Conservation (phyloP, 805 yeast genomes). For the Wickerhamiella sergipiensis region DNA sequence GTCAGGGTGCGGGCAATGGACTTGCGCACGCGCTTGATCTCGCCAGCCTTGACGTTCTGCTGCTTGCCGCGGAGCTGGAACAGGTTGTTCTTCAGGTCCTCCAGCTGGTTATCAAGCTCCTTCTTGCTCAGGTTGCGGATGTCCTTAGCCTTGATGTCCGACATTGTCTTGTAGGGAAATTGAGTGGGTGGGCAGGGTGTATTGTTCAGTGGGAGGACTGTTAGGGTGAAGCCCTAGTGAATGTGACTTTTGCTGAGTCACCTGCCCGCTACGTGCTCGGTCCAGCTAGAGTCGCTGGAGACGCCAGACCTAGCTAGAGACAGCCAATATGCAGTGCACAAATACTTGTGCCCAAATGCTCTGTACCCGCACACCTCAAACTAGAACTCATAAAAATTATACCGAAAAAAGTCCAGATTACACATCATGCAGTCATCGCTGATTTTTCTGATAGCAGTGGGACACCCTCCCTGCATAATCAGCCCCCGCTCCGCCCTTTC, state of each 20-base stretch:
- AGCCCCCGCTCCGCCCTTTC: not conserved
- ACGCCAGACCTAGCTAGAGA: too few relatives aligned
- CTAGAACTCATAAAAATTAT: too few relatives aligned
- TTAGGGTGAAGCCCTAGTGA: slow-evolving; percentile 3
- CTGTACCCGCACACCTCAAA: too few relatives aligned
- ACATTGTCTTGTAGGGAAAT: slow-evolving; percentile 8
- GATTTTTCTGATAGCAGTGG: not conserved
- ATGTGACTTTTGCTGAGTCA: not conserved
- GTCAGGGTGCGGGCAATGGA: slow-evolving; percentile 97
- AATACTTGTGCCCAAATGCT: too few relatives aligned
- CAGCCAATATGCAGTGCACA: too few relatives aligned
- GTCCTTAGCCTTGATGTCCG: slow-evolving; percentile 72
- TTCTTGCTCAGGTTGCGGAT: slow-evolving; percentile 95
- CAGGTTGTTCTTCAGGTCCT: slow-evolving; percentile 92
- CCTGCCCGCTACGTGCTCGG: too few relatives aligned
- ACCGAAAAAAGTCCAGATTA: too few relatives aligned
- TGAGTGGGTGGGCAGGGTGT: not conserved
- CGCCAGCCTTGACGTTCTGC: slow-evolving; percentile 48
- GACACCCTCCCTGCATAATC: too few relatives aligned
- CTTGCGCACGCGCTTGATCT: slow-evolving; percentile 94
- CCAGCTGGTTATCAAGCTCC: slow-evolving; percentile 86
- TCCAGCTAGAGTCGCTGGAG: too few relatives aligned
- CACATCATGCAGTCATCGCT: too few relatives aligned
- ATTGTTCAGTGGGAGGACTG: not conserved
- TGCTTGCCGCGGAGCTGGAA: slow-evolving; percentile 94